Evolutionary conservation across 2,329 filamentous ascomycete genomes (phyloP), one percentile per base, ranked within the genome.

Genomic region (Cytospora leucostoma): DNA sequence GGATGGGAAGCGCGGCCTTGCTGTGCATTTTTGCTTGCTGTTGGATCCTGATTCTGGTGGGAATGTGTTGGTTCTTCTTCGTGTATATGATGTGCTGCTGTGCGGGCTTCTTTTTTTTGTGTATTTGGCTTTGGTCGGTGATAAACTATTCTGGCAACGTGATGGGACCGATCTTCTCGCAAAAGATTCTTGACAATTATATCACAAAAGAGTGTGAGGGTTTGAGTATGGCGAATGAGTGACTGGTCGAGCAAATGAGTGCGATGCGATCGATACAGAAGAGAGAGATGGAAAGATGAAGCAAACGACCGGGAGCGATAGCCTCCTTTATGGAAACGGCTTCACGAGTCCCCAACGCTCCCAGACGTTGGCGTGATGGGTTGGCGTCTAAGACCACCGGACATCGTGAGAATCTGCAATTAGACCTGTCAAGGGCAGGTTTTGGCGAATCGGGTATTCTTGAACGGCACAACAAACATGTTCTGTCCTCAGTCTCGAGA

Each of bases 21-120:
- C 66, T 66, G 65, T 72, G 71, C 74, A 76, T 76, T 27, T 70
- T 72, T 52, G 35, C 53, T 35, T 55, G 52, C 68, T 62, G 33
- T 63, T 27, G 27, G 27, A 27, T 27, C 27, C 27, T 27, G 27
- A 27, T 27, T 27, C 27, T 27, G 27, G 27, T 27, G 27, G 27
- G 33, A 49, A 32, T 55, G 11, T n/a, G 55, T 56, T 19, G 56
- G 53, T 63, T 10, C 37, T 6, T 49, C 27, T 40, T 11, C 7
- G n/a, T 19, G 35, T 2, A n/a, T 17, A 17, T n/a, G n/a, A 4
- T 19, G 2, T 35, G 17, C 1, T 21, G 5, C 7, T 47, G 13
- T 37, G 40, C 21, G 21, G 13, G 38, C 13, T 59, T 27, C 34
- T 38, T 35, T 51, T 10, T 51, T 11, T 12, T 3, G 13, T 7